Conservation (phyloP, 169 alveolate species). For the Babesia ovata region DNA sequence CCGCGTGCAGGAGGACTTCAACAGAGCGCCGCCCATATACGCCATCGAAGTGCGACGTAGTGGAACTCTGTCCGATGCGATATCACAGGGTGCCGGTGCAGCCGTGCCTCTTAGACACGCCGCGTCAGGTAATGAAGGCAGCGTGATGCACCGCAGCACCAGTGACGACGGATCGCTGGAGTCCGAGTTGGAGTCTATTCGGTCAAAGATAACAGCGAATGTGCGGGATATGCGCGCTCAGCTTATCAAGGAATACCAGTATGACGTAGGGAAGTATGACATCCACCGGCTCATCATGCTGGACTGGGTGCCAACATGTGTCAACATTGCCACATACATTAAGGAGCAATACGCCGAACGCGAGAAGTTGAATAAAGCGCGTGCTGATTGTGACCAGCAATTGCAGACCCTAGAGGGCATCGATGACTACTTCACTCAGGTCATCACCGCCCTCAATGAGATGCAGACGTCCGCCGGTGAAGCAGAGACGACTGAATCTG, state of each 20-base stretch:
- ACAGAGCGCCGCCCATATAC: slow-evolving; percentile 41
- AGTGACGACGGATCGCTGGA: background rate
- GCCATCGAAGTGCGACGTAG: background rate
- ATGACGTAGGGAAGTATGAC: slow-evolving; percentile 10
- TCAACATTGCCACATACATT: background rate
- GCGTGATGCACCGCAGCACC: background rate
- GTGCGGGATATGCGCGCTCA: background rate
- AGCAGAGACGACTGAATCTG: background rate
- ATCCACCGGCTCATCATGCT: slow-evolving; percentile 10
- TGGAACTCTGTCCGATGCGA: background rate
- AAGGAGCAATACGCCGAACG: slow-evolving; percentile 17
- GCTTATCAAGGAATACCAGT: slow-evolving; percentile 9
- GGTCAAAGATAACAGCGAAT: background rate
- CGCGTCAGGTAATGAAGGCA: background rate
- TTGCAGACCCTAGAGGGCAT: slow-evolving; percentile 1
- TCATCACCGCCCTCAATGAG: background rate
- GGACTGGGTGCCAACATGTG: slow-evolving; percentile 26
- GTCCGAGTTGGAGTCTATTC: background rate
- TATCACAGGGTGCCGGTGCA: too few species aligned
- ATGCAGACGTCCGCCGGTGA: background rate
- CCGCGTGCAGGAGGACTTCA: slow-evolving; percentile 3
- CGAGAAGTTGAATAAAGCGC: background rate
- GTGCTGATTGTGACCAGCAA: background rate
- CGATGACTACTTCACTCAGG: slow-evolving; percentile 10
- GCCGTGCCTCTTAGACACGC: too few species aligned